These are phyloP conservation scores for Petasospora rhodanensis DNA, from an alignment of 1,139 yeast genomes.

Conservation along the genomic window DNA sequence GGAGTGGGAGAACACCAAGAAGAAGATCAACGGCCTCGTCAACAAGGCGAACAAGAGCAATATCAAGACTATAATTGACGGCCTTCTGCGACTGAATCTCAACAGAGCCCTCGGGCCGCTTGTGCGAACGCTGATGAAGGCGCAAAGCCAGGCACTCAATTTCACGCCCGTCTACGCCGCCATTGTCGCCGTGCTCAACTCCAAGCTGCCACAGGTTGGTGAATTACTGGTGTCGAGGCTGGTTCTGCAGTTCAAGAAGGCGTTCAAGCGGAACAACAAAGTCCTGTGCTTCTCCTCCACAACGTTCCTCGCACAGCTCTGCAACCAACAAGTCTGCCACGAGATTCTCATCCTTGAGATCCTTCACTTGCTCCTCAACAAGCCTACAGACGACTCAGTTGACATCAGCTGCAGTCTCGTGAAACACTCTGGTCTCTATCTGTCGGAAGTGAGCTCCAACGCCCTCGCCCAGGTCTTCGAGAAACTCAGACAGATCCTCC, in stretches of 20 bases:
- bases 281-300: conserved; percentile 39
- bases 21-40: conserved; percentile 43
- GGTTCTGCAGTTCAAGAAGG: conserved; percentile 54
- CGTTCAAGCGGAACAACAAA: conserved; percentile 47
- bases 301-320: conserved; percentile 56
- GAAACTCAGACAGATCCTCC: conserved; percentile 54
- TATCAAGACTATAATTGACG: conserved; percentile 42
- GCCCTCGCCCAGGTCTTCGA: conserved; percentile 55
- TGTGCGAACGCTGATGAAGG: conserved; percentile 51
- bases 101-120: conserved; percentile 58
- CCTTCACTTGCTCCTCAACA: conserved; percentile 50
- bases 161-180: conserved; percentile 54
- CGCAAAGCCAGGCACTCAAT: conserved; percentile 40
- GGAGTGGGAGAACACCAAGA: conserved; percentile 52
- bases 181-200: conserved; percentile 55
- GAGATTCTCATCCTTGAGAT: conserved; percentile 64
- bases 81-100: conserved; percentile 51
- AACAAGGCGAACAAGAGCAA: conserved; percentile 44
- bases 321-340: conserved; percentile 61
- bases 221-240: conserved; percentile 50
- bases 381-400: conserved; percentile 50
- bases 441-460: conserved; percentile 38
- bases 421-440: conserved; percentile 39
- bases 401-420: conserved; percentile 43
- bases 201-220: conserved; percentile 70